Conservation (phyloP, 1,284 basidiomycete species). For the Blastosporella zonata region DNA sequence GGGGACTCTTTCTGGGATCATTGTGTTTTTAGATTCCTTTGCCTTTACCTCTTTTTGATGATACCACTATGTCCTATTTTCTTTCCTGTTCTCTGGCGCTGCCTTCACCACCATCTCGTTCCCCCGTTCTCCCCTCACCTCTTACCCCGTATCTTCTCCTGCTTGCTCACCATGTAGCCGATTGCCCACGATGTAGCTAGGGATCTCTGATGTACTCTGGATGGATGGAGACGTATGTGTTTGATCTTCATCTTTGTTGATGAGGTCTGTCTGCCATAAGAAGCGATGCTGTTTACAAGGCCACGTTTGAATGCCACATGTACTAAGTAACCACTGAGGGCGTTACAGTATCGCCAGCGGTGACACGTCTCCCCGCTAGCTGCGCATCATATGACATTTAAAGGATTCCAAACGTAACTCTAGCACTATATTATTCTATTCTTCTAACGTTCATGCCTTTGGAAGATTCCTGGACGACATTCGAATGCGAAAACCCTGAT, state of each 20-base stretch:
- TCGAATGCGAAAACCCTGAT: constrained; percentile 44
- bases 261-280: no score
- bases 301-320: not conserved
- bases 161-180: constrained; percentile 20
- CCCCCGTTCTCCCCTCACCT: constrained; percentile 19
- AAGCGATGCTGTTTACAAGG: constrained; percentile 2
- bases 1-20: constrained; percentile 58
- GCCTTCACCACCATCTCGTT: constrained; percentile 19
- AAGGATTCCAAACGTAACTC: no score
- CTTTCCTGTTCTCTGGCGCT: constrained; percentile 25
- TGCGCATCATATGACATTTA: not conserved
- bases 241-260: constrained; percentile 20
- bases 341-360: no score
- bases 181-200: constrained; percentile 28
- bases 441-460: constrained; percentile 8
- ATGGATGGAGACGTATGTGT: constrained; percentile 24
- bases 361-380: not conserved
- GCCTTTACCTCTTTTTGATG: constrained; percentile 62
- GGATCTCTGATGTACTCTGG: constrained; percentile 32
- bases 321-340: no score
- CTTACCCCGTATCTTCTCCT: constrained; percentile 17
- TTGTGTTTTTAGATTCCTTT: constrained; percentile 61
- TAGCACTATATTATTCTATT: not conserved
- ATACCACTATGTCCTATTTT: constrained; percentile 61
- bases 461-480: constrained; percentile 26